Evolutionary conservation across 352 stramenopile genomes (phyloP).

Genomic region (Phytophthora europaea): DNA sequence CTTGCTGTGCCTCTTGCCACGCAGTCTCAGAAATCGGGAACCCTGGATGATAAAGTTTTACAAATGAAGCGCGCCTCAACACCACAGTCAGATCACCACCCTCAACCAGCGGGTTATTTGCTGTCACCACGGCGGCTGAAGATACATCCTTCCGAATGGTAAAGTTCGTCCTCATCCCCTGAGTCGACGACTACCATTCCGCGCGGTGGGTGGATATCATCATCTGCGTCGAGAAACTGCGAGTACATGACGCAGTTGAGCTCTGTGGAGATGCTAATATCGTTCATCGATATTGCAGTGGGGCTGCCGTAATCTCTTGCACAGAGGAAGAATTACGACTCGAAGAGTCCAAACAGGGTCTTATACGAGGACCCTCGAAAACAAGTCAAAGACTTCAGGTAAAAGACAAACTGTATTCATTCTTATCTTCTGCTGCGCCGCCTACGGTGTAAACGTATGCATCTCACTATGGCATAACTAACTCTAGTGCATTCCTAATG

Average conservation of each 20-base stretch:
- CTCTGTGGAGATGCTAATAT: constrained; percentile 4
- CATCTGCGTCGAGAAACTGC: neutral
- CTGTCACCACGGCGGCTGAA: constrained; percentile 5
- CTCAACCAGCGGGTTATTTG: neutral
- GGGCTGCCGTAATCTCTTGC: no score
- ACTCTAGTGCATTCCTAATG: no score
- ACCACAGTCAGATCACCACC: neutral
- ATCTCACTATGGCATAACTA: no score
- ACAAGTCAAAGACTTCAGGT: no score
- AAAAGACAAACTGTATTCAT: no score
- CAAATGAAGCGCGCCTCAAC: neutral
- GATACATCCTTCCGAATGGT: constrained; percentile 23
- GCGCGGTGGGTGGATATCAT: neutral
- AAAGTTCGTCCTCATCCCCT: constrained; percentile 29
- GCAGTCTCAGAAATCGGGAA: neutral
- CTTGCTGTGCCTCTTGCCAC: neutral
- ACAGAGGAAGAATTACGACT: no score
- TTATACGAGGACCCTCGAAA: no score
- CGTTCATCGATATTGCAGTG: constrained; percentile 16
- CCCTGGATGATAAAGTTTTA: neutral
- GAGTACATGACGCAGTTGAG: constrained; percentile 14
- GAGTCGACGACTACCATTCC: constrained; percentile 21
- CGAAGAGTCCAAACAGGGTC: no score
- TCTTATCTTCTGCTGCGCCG: no score
- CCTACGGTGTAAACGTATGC: no score